Percentiles rank a stretch among this genome's conserved stretches.
Conservation (phyloP, 139 green algal genomes). For the Zygnema cylindricum region DNA sequence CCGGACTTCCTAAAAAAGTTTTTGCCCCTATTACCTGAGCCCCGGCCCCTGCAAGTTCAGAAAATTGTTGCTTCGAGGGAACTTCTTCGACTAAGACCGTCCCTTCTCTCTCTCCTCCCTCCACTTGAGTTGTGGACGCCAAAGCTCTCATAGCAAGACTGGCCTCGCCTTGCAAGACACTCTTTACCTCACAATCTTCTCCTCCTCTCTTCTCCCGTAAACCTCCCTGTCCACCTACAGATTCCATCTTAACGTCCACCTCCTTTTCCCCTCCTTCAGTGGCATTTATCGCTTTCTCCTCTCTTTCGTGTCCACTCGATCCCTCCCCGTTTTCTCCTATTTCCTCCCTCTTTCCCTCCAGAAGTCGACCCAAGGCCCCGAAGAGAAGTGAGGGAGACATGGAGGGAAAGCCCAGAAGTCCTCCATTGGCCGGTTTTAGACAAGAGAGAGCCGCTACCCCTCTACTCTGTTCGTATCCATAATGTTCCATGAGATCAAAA, state of each 20-base stretch:
- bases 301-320: neutral
- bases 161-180: neutral
- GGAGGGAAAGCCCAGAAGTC: neutral
- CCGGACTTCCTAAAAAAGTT: neutral
- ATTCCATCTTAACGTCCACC: slow-evolving; percentile 10
- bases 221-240: neutral
- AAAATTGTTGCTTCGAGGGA: too few species aligned
- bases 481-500: slow-evolving; percentile 55
- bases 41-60: too few species aligned
- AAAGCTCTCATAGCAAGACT: neutral
- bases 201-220: neutral
- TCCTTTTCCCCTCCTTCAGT: slow-evolving; percentile 9
- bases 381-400: slow-evolving; percentile 52
- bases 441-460: slow-evolving; percentile 46
- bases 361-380: neutral
- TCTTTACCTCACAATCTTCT: neutral
- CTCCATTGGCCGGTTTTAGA: slow-evolving; percentile 47
- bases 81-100: neutral
- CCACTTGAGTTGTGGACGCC: neutral
- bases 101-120: neutral
- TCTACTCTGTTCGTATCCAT: slow-evolving; percentile 33
- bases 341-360: neutral
- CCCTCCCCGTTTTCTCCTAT: neutral
- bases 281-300: neutral
- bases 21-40: too few species aligned